Percentiles rank a stretch among this genome's conserved stretches.
phyloP scores from a whole-genome alignment of 805 yeast genomes.

The Yarrowia hollandica region DNA sequence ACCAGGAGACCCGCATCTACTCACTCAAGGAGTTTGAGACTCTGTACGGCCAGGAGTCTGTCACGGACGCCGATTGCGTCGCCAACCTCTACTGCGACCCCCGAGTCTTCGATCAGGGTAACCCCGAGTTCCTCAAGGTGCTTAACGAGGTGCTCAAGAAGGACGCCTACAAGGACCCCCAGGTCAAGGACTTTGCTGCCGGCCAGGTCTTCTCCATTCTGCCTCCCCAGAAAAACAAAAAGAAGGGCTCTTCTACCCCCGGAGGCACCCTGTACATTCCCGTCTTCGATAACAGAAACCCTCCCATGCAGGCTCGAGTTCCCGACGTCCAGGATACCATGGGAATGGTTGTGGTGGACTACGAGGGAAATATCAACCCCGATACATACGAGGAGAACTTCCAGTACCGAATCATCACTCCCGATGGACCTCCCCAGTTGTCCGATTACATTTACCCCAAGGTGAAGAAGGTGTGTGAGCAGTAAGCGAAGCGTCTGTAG shows the following conservation, averaged over 20 bases:
- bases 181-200: slow-evolving; percentile 38
- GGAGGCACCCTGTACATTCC: slow-evolving; percentile 54
- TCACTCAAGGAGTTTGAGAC: slow-evolving; percentile 14
- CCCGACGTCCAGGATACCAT: slow-evolving; percentile 70
- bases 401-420: slow-evolving; percentile 55
- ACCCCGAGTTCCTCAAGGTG: slow-evolving; percentile 35
- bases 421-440: slow-evolving; percentile 53
- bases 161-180: slow-evolving; percentile 38
- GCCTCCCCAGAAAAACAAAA: slow-evolving; percentile 38
- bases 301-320: slow-evolving; percentile 63
- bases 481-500: background rate
- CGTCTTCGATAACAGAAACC: slow-evolving; percentile 65
- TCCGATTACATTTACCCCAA: slow-evolving; percentile 53
- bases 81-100: slow-evolving; percentile 30
- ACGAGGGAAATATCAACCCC: slow-evolving; percentile 53
- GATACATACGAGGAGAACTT: slow-evolving; percentile 58
- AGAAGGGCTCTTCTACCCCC: slow-evolving; percentile 29
- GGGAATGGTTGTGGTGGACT: slow-evolving; percentile 66
- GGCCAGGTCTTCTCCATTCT: slow-evolving; percentile 30
- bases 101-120: slow-evolving; percentile 29
- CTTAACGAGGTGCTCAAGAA: slow-evolving; percentile 35
- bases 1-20: slow-evolving; percentile 10
- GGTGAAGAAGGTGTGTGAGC: slow-evolving; percentile 42
- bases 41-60: slow-evolving; percentile 5
- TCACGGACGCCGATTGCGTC: slow-evolving; percentile 5